phyloP scores from a whole-genome alignment of 208 protist genomes.

The Leishmania major region DNA sequence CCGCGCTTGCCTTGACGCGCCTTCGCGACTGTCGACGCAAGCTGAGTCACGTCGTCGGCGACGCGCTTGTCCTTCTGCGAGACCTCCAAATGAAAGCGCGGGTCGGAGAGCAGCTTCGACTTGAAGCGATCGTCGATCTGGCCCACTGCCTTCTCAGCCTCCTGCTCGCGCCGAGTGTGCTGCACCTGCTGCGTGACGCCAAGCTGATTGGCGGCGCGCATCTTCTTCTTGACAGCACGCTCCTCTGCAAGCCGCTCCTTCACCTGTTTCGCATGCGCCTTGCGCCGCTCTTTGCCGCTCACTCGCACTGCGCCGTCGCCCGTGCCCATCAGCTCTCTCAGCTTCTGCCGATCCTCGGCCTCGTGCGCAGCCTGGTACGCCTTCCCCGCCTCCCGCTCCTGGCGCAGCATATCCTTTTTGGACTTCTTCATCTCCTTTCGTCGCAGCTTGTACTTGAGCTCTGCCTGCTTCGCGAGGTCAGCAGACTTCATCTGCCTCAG shows the following conservation, averaged over 20 bases:
- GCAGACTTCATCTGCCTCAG: slow-evolving; percentile 63
- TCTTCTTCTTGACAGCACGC: slow-evolving; percentile 68
- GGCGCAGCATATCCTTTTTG: slow-evolving; percentile 78
- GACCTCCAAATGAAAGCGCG: slow-evolving; percentile 87
- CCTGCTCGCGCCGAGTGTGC: slow-evolving; percentile 33
- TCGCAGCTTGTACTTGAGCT: slow-evolving; percentile 87
- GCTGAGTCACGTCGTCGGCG: slow-evolving; percentile 58
- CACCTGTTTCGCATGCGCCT: slow-evolving; percentile 66
- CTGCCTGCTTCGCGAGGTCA: slow-evolving; percentile 64
- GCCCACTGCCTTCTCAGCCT: slow-evolving; percentile 44
- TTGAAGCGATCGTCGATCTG: slow-evolving; percentile 84
- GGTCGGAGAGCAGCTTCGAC: slow-evolving; percentile 80
- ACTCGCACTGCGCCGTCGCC: slow-evolving; percentile 51
- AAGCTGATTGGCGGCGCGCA: slow-evolving; percentile 60
- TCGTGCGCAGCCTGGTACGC: slow-evolving; percentile 39
- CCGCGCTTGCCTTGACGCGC: slow-evolving; percentile 54
- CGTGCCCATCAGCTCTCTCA: slow-evolving; percentile 60
- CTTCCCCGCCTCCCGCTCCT: slow-evolving; percentile 67
- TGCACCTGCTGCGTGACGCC: slow-evolving; percentile 57
- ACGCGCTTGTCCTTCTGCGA: slow-evolving; percentile 68
- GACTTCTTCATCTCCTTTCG: slow-evolving; percentile 87
- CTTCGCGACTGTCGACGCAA: slow-evolving; percentile 75
- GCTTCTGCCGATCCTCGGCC: slow-evolving; percentile 53
- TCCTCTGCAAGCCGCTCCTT: slow-evolving; percentile 74
- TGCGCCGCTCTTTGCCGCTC: slow-evolving; percentile 76